Base-by-base conservation (phyloP, 371 early-diverging fungal genomes). In the Saksenaea vasiformis region DNA sequence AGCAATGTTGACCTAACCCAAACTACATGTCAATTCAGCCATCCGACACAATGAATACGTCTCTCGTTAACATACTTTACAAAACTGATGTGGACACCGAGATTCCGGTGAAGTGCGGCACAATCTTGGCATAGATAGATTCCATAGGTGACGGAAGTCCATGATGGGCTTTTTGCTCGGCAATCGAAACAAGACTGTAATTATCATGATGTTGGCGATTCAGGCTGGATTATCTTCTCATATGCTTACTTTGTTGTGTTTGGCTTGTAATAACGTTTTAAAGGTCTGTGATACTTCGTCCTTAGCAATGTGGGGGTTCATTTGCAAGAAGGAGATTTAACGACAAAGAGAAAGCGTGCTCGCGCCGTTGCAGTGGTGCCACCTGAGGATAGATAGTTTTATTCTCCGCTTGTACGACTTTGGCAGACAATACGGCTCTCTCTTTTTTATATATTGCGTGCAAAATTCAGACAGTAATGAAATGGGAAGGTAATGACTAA, bases 121-220 rank as follows among this genome's bases (percentile, higher is more conserved):
- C 99, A 99, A 62, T 98, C 97, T 61, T 97, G 87, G 74, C 99
- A 99, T 51, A 99, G 81, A 70, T 97, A 99, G 59, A 97, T 89
- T 43, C 99, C 99, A 80, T 90, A 99, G 0, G 95, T 93, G 10
- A 98, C 91, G 53, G 93, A 91, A 27, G 96, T 87, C 99, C 99
- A 99, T 11, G 95, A 94, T 28, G 99, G 99, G 67, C 94, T 94
- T 78, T 94, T 93, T 61, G 90, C 87, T 38, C 86, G 84, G 77
- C 99, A 99, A 80, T 99, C 99, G 70, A 97, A 95, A 80, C 99
- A 99, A 44, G 79, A 77, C 91, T 93, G 26, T 5, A 26, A 10
- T 38, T n/a, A n/a, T n/a, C 22, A 31, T 31, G 38, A 31, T 11
- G 15, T 17, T 13, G 17, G 36, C 3, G 13, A 26, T 17, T 37